Evolutionary conservation across 805 yeast genomes (phyloP), one percentile per base, ranked within the genome.

Genomic region (Nakazawaea holstii): DNA sequence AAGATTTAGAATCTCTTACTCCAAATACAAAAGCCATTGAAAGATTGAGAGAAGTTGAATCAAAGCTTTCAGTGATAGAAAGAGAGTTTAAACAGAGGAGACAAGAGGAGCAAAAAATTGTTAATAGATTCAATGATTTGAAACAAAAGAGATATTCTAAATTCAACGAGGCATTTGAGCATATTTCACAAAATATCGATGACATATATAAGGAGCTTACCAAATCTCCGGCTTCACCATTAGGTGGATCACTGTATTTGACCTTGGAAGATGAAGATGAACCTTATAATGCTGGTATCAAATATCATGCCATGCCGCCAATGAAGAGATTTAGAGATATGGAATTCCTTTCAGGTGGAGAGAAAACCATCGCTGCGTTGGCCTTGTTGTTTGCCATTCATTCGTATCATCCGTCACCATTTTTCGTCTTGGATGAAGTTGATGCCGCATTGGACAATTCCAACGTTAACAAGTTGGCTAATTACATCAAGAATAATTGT

Each of bases 301-400:
- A 81, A 55, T 94, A 88, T 57, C 94, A 89, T 62, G 97, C 96
- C 0, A 90, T 90, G 85, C 98, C 98, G 1, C 98, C 98, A 8
- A 77, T 87, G 79, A 94, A 94, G 59, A 73, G 97, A 55, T 94
- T 90, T 63, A 76, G 92, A 54, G 96, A 88, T 54, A 90, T 94
- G 88, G 95, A 88, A 49, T 77, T 87, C 48, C 72, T 94, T 20
- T 89, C 97, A 1, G 99, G 99, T 46, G 99, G 99, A 47, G 99
- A 94, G 61, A 90, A 91, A 61, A 87, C 97, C 1, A 84, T 94
- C 62, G 99, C 99, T 2, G 99, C 99, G 0, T 68, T 94, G 53
- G 97, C 98, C 0, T 69, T 94, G 52, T 65, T 94, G 41, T 94
- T 94, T 68, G 91, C 98, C 0, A 80, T 91, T 37, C 97, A 94